Conservation (phyloP, 2,329 filamentous ascomycete species). For the Clonostachys rosea region DNA sequence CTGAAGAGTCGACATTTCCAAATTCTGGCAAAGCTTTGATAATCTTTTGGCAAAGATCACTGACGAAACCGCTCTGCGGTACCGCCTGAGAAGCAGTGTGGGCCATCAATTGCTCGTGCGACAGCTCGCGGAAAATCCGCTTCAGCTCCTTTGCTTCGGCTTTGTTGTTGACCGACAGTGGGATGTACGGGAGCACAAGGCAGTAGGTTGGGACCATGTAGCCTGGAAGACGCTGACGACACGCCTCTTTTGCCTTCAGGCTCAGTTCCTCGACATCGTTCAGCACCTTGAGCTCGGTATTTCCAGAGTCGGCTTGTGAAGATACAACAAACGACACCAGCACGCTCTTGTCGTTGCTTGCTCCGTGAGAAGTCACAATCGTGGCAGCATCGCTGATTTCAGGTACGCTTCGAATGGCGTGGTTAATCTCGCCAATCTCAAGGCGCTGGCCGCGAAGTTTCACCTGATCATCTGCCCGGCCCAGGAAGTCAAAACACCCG, state of each 20-base stretch:
- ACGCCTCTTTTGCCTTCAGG: conserved; percentile 52
- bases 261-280: conserved; percentile 30
- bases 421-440: conserved; percentile 88
- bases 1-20: conserved; percentile 30
- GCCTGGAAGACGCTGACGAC: conserved; percentile 62
- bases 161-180: conserved; percentile 86
- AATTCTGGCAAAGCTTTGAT: conserved; percentile 49
- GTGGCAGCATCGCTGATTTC: conserved; percentile 68
- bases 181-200: conserved; percentile 65
- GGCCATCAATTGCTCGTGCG: conserved; percentile 55
- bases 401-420: conserved; percentile 62
- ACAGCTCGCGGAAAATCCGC: conserved; percentile 58
- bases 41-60: conserved; percentile 37
- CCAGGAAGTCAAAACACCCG: conserved; percentile 80
- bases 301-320: background rate
- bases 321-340: conserved; percentile 68
- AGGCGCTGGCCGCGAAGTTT: conserved; percentile 87
- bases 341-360: conserved; percentile 69
- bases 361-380: conserved; percentile 64
- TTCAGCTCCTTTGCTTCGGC: conserved; percentile 70
- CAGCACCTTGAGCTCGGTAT: conserved; percentile 11
- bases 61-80: conserved; percentile 12
- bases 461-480: conserved; percentile 85
- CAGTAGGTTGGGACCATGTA: conserved; percentile 94
- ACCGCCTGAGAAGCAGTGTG: conserved; percentile 23